Percentiles rank a stretch among this genome's conserved stretches.
Conservation (phyloP, 495 filamentous ascomycete genomes). For the Aspergillus taichungensis region DNA sequence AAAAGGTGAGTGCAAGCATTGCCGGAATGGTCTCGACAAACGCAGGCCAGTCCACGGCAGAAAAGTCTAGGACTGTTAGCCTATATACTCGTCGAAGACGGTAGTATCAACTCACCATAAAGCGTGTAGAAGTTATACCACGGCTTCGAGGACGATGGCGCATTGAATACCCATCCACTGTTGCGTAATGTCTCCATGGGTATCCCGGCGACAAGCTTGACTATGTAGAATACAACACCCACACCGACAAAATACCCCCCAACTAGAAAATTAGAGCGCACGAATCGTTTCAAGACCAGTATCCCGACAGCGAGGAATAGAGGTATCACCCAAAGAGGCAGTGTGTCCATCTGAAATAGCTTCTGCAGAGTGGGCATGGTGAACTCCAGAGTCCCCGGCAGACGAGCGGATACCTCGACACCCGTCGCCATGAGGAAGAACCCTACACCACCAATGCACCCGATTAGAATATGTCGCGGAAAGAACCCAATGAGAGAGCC, state of each 20-base stretch:
- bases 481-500: conserved; percentile 95
- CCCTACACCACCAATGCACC: conserved; percentile 96
- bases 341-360: conserved; percentile 59
- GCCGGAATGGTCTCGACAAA: conserved; percentile 75
- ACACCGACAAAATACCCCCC: conserved; percentile 81
- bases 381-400: conserved; percentile 77
- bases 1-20: conserved; percentile 97
- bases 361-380: conserved; percentile 63
- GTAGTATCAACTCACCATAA: conserved; percentile 54
- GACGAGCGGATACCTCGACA: conserved; percentile 85
- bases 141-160: conserved; percentile 71
- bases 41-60: conserved; percentile 69
- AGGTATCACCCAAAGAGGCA: conserved; percentile 77
- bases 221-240: conserved; percentile 73
- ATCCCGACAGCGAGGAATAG: conserved; percentile 68
- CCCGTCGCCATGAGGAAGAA: conserved; percentile 89
- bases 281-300: conserved; percentile 60
- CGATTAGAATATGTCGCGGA: conserved; percentile 89
- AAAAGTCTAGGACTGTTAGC: conserved; percentile 48
- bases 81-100: background rate
- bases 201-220: conserved; percentile 54
- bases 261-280: conserved; percentile 72
- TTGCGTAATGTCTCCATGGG: conserved; percentile 53
- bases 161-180: conserved; percentile 83
- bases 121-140: conserved; percentile 97